Evolutionary conservation across 2,329 filamentous ascomycete species (phyloP), one percentile per base, ranked within the genome.

Genomic region (Drechslera avenae): DNA sequence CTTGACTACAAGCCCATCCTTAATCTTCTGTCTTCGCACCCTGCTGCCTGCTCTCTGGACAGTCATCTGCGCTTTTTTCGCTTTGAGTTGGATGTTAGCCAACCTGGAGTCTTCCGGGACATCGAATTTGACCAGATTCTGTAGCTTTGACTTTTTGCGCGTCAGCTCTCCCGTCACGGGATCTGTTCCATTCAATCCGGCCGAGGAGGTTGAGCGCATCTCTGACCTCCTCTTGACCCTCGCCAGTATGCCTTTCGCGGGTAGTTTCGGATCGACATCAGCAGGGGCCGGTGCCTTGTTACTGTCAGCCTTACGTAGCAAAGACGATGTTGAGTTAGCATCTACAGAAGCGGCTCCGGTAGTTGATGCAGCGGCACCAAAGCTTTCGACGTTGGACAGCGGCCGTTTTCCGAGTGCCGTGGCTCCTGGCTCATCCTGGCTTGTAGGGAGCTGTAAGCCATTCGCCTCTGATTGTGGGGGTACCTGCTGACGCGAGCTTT

Each of bases 1-100:
- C 68, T 87, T 87, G 50, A 88, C 75, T 43, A 88, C 83, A 54
- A 86, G 80, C 4, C 86, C 86, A 58, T 85, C 80, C 41, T 75
- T 74, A 36, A 76, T 65, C 52, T 73, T 75, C 44, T 69, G 62
- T 44, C 77, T 73, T 18, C 76, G 64, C 18, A 78, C 51, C 19
- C 60, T 68, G 12, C 63, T 66, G 1, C 66, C 64, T 14, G 71
- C 63, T 18, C 67, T 67, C 55, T 70, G 69, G 9, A 72, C 63
- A 10, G 66, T 69, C 62, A 73, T 68, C 50, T 77, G 73, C 3
- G 72, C 70, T 39, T 73, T 64, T 46, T 72, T 73, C 6, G 74
- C 73, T 46, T 70, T 72, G 37, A 74, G 58, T 31, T 75, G 72
- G 4, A 76, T 59, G 17, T 72, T 68, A 18, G 71, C 69, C 4